A percentile compares a stretch with the other conserved stretches of the same genome.
These are phyloP conservation scores for Steccherinum ochraceum DNA, from an alignment of 768 basidiomycete species.

Conservation along the genomic window DNA sequence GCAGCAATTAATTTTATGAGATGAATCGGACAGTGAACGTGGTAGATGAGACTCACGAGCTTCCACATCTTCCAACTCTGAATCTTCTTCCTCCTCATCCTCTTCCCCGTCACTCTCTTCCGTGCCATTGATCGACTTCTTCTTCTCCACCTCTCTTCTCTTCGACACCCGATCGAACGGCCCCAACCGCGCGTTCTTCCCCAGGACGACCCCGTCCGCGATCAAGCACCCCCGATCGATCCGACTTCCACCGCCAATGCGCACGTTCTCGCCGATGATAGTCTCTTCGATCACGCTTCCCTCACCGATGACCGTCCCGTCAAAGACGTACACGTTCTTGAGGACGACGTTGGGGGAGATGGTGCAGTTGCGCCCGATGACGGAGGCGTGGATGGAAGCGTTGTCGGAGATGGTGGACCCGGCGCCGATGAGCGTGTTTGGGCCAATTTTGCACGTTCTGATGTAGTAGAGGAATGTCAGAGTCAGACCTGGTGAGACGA, in stretches of 20 bases:
- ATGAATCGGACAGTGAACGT: not conserved
- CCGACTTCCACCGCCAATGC: constrained; percentile 56
- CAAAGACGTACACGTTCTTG: constrained; percentile 76
- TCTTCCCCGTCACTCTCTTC: constrained; percentile 30
- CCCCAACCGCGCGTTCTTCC: constrained; percentile 57
- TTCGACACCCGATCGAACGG: constrained; percentile 74
- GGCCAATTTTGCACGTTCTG: constrained; percentile 78
- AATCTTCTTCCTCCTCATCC: constrained; percentile 29
- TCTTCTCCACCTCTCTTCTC: constrained; percentile 27
- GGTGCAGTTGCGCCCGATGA: constrained; percentile 69
- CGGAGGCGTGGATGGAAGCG: constrained; percentile 61
- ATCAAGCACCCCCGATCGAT: constrained; percentile 78
- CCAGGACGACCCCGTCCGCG: constrained; percentile 75
- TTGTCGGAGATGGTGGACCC: constrained; percentile 61
- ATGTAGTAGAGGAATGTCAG: not conserved
- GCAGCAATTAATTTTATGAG: constrained; percentile 2
- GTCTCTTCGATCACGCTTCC: constrained; percentile 68
- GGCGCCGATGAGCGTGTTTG: constrained; percentile 83
- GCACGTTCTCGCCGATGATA: constrained; percentile 77
- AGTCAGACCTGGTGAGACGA: not conserved
- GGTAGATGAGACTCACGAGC: constrained; percentile 37
- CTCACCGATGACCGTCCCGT: constrained; percentile 65
- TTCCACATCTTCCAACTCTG: constrained; percentile 65
- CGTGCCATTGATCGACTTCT: constrained; percentile 6
- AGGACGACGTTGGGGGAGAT: constrained; percentile 71